These are phyloP conservation scores for Penicillium sp. DNA, from an alignment of 2,329 filamentous ascomycete genomes.

Conservation along the genomic window DNA sequence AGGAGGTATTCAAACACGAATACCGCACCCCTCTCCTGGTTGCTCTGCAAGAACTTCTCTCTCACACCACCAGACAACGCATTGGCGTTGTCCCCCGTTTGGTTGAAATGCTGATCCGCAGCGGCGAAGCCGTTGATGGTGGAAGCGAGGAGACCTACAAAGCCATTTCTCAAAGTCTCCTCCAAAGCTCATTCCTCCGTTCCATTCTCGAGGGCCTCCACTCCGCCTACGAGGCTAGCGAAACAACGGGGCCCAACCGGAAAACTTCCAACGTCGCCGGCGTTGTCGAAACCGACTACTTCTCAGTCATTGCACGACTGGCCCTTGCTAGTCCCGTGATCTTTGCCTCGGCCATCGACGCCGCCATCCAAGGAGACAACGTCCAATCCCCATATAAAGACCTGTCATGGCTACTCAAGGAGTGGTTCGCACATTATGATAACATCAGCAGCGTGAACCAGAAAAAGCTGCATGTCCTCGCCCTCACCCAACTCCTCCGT, in stretches of 20 bases:
- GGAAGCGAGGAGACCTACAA: constrained; percentile 52
- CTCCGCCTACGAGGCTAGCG: constrained; percentile 65
- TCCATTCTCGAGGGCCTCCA: constrained; percentile 62
- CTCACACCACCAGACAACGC: constrained; percentile 36
- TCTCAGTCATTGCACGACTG: constrained; percentile 74
- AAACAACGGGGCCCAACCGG: constrained; percentile 74
- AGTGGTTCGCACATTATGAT: constrained; percentile 49
- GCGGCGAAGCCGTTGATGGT: constrained; percentile 59
- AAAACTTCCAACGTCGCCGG: constrained; percentile 65
- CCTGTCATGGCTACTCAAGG: constrained; percentile 42
- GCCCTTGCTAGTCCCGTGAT: constrained; percentile 65
- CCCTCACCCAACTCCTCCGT: constrained; percentile 43
- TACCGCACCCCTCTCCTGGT: constrained; percentile 35
- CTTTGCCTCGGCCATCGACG: constrained; percentile 53
- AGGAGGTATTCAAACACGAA: constrained; percentile 41
- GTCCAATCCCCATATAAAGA: constrained; percentile 28
- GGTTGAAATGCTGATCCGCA: constrained; percentile 61
- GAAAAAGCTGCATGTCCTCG: constrained; percentile 46
- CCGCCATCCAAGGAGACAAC: constrained; percentile 24
- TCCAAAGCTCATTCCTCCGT: constrained; percentile 58
- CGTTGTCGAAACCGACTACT: constrained; percentile 77
- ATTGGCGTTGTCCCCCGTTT: constrained; percentile 43
- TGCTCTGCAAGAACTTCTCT: constrained; percentile 39
- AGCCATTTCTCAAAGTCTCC: constrained; percentile 61
- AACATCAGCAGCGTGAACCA: constrained; percentile 44